Evolutionary conservation across 108 stramenopile species (phyloP).

Genomic region (Fragilariopsis cylindrus): DNA sequence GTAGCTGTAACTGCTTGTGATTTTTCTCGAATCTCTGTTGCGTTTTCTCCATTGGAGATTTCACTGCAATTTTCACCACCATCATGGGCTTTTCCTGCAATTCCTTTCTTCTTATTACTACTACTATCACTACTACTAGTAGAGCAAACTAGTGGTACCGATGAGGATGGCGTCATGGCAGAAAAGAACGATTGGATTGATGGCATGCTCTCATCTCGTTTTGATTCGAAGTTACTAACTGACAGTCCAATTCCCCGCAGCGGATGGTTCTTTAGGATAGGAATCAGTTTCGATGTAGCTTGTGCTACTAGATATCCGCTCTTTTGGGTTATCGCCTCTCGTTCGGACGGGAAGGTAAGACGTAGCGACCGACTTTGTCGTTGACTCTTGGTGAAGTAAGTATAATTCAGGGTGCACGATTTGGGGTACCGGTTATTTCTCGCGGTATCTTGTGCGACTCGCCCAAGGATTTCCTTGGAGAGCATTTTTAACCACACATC

Average conservation of each 20-base stretch:
- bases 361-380: slow-evolving; percentile 23
- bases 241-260: slow-evolving; percentile 38
- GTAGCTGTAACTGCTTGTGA: too few species aligned
- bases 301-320: slow-evolving; percentile 32
- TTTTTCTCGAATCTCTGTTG: neutral
- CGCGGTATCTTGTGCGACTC: slow-evolving; percentile 63
- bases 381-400: slow-evolving; percentile 16
- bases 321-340: slow-evolving; percentile 31
- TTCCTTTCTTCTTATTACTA: too few species aligned
- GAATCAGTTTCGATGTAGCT: slow-evolving; percentile 27
- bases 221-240: slow-evolving; percentile 29
- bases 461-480: slow-evolving; percentile 65
- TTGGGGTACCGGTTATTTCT: slow-evolving; percentile 76
- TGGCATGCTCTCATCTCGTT: slow-evolving; percentile 6
- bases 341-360: slow-evolving; percentile 24
- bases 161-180: neutral
- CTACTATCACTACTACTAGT: too few species aligned
- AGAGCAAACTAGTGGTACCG: neutral
- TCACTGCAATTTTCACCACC: neutral
- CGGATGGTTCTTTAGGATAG: slow-evolving; percentile 19
- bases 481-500: slow-evolving; percentile 69
- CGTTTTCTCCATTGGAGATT: neutral
- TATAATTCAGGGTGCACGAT: slow-evolving; percentile 68
- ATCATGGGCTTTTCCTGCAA: too few species aligned
- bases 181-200: slow-evolving; percentile 31